Percentiles rank a stretch among this genome's conserved stretches.
phyloP scores from a whole-genome alignment of 352 stramenopile genomes.

The Phytophthora hybrid region DNA sequence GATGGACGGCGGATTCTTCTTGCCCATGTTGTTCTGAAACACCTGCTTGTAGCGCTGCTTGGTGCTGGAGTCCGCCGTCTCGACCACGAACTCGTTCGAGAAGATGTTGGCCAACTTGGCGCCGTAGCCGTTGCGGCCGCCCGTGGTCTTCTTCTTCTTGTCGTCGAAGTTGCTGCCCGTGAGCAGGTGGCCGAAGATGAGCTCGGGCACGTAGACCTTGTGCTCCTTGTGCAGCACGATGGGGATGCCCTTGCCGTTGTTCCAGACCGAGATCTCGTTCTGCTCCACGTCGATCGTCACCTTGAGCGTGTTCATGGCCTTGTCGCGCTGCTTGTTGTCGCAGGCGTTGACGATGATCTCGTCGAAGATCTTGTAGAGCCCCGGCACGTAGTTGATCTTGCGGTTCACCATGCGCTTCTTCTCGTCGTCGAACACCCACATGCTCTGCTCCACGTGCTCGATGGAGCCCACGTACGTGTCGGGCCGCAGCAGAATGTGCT shows the following conservation, averaged over 20 bases:
- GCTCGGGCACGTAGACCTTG: constrained; percentile 97
- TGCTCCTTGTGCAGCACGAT: constrained; percentile 97
- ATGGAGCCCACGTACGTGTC: constrained; percentile 98
- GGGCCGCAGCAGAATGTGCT: constrained; percentile 98
- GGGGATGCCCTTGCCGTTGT: constrained; percentile 98
- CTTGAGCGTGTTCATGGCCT: constrained; percentile 94
- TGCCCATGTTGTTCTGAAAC: constrained; percentile 95
- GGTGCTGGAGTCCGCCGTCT: constrained; percentile 95
- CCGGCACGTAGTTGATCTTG: constrained; percentile 96
- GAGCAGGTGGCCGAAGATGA: constrained; percentile 98
- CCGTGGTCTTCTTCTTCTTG: constrained; percentile 95
- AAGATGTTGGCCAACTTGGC: constrained; percentile 99
- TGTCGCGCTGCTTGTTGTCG: constrained; percentile 99
- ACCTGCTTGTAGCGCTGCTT: constrained; percentile 95
- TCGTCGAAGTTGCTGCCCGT: constrained; percentile 99
- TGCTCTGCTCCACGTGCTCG: constrained; percentile 92
- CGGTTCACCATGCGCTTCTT: constrained; percentile 93
- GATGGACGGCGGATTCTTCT: constrained; percentile 89
- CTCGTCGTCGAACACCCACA: constrained; percentile 93
- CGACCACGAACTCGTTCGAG: constrained; percentile 98
- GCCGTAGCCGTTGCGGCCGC: constrained; percentile 97
- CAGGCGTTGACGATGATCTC: constrained; percentile 99
- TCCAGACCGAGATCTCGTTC: constrained; percentile 96
- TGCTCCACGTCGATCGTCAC: constrained; percentile 94
- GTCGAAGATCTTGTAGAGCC: constrained; percentile 99